Conservation (phyloP, 2,329 filamentous ascomycete genomes). For the Phaeosphaeria sp. region DNA sequence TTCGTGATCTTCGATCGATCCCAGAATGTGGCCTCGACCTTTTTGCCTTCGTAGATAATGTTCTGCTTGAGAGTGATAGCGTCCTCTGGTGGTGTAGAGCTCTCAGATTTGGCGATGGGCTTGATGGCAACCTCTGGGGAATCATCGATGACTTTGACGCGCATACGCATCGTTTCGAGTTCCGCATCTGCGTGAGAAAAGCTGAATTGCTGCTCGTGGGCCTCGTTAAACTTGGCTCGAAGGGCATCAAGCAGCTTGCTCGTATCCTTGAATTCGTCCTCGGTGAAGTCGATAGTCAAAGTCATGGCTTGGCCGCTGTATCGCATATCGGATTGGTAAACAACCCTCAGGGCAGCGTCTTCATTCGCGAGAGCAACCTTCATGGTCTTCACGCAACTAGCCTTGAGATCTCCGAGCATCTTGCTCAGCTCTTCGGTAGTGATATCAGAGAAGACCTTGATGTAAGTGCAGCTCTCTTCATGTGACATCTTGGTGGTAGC, state of each 20-base stretch:
- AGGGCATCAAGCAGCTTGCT: constrained; percentile 39
- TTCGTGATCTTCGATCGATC: constrained; percentile 51
- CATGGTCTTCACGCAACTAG: constrained; percentile 49
- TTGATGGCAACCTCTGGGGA: constrained; percentile 52
- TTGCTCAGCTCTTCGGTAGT: constrained; percentile 41
- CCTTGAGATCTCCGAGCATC: constrained; percentile 46
- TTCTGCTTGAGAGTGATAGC: constrained; percentile 49
- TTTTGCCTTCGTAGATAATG: constrained; percentile 51
- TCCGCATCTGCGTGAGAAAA: constrained; percentile 54
- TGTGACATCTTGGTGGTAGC: constrained; percentile 58
- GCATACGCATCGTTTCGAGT: constrained; percentile 57
- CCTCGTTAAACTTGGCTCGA: constrained; percentile 49
- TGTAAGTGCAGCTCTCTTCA: constrained; percentile 55
- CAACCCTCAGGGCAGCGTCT: constrained; percentile 37
- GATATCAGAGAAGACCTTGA: constrained; percentile 50
- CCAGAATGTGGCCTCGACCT: constrained; percentile 53
- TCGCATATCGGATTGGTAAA: constrained; percentile 55
- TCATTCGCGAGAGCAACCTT: constrained; percentile 44
- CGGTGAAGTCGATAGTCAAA: constrained; percentile 41
- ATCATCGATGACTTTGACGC: constrained; percentile 52
- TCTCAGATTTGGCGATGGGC: constrained; percentile 34
- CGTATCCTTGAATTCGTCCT: constrained; percentile 45
- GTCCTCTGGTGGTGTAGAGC: constrained; percentile 38
- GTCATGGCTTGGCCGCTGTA: constrained; percentile 56
- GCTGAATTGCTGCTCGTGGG: constrained; percentile 55